phyloP scores from a whole-genome alignment of 345 rosid genomes.

The Boechera stricta region DNA sequence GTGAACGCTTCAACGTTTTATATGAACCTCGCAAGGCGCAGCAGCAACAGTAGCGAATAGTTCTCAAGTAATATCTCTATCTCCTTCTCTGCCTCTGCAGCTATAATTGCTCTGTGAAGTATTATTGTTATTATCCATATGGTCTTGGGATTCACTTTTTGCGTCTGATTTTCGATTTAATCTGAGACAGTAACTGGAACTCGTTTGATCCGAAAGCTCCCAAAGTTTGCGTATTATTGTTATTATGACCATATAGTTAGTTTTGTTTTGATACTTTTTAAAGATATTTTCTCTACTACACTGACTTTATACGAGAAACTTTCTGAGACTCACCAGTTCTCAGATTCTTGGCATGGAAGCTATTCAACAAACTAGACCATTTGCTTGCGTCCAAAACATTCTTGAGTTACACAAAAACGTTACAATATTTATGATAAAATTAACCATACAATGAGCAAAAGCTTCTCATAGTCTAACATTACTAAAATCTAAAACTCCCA shows the following conservation, averaged over 20 bases:
- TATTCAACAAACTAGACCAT: not conserved
- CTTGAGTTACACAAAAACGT: not conserved
- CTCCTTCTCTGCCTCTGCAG: not conserved
- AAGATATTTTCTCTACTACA: not conserved
- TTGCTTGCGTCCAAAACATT: not conserved
- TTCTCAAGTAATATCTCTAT: not conserved
- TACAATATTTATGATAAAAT: not conserved
- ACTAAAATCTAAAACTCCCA: not conserved
- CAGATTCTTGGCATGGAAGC: not conserved
- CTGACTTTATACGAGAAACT: not conserved
- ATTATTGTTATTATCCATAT: not conserved
- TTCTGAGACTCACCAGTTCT: not conserved
- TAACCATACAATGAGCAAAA: not conserved
- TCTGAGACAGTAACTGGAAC: not conserved
- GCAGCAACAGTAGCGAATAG: not conserved
- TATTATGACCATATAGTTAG: not conserved
- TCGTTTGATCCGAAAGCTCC: not conserved
- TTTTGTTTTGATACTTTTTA: not conserved
- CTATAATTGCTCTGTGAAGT: not conserved
- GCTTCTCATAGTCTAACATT: not conserved
- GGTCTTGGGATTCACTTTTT: conserved; percentile 16
- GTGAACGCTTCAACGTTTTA: not conserved
- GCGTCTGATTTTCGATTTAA: not conserved
- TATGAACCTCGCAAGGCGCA: conserved; percentile 16
- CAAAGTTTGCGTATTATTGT: too few species aligned